Base-by-base conservation (phyloP, 2,329 filamentous ascomycete genomes). In the Aspergillus tamarii region DNA sequence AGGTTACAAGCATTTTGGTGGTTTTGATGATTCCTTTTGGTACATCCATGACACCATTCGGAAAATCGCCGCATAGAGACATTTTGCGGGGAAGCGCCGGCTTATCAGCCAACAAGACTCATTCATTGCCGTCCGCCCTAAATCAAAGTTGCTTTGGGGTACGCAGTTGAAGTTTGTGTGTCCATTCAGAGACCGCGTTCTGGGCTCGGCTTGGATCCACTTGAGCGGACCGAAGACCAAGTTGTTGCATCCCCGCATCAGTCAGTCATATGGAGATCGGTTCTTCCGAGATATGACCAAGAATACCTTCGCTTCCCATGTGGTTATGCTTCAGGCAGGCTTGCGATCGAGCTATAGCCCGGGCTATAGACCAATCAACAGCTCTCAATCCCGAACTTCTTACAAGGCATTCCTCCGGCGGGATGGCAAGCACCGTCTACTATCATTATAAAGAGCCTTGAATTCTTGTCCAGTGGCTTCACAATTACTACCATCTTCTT, bases 291-390 rank as follows among this genome's bases (percentile, higher is more conserved):
- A 39, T 39, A 19, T 39, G 16, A 3, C 36, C 34, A 14, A 14
- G 14, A 7, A 16, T 39, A 39, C 14, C 14, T 39, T 39, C 14
- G 16, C 3, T 39, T 16, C 16, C 34, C 14, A 39, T 16, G 16
- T 14, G 6, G 14, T 16, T 9, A 39, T 16, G 14, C 34, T 39
- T 39, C 12, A 39, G 34, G 14, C 34, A 7, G 14, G 12, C n/a
- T 5, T 26, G 14, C 26, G 39, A 56, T 14, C 43, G 11, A 12
- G 11, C n/a, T 16, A 46, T 23, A 11, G n/a, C 9, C 43, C 68
- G 68, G 68, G 60, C 55, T 67, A 63, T 64, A 58, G 54, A 48
- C 68, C 66, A 68, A 68, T 67, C 9, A 34, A n/a, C 14, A 34
- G 14, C 12, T 30, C 7, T 23, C 48, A 52, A 52, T 28, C 48